phyloP scores from a whole-genome alignment of 441 rosid species.

The Gossypium laxum region DNA sequence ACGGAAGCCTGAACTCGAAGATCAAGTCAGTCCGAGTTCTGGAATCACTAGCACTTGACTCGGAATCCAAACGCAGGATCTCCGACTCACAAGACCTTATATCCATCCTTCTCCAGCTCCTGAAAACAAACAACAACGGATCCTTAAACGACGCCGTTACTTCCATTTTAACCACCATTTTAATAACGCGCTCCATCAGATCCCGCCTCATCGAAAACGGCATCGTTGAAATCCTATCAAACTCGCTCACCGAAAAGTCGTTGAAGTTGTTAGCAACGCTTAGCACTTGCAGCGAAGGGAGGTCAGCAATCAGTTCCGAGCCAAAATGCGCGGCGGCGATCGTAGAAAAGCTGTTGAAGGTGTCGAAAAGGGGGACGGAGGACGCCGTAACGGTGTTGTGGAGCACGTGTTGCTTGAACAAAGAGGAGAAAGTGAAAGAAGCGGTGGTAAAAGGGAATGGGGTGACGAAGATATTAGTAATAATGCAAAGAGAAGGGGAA shows the following conservation, averaged over 20 bases:
- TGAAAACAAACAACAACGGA: slow-evolving; percentile 17
- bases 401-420: slow-evolving; percentile 48
- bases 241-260: slow-evolving; percentile 27
- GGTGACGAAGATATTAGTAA: slow-evolving; percentile 50
- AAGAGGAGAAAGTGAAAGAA: slow-evolving; percentile 50
- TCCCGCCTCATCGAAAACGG: slow-evolving; percentile 28
- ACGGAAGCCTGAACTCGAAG: slow-evolving; percentile 32
- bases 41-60: slow-evolving; percentile 37
- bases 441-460: slow-evolving; percentile 57
- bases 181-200: slow-evolving; percentile 36
- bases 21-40: slow-evolving; percentile 43
- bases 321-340: slow-evolving; percentile 39
- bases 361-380: slow-evolving; percentile 57
- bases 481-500: slow-evolving; percentile 76
- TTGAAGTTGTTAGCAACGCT: slow-evolving; percentile 49
- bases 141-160: slow-evolving; percentile 35
- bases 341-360: slow-evolving; percentile 49
- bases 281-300: slow-evolving; percentile 48
- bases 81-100: slow-evolving; percentile 32
- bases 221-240: background rate
- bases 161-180: slow-evolving; percentile 38
- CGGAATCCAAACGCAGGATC: slow-evolving; percentile 35
- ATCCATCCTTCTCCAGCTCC: background rate
- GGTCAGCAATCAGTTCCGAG: slow-evolving; percentile 38
- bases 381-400: slow-evolving; percentile 60